Evolutionary conservation across 2,329 filamentous ascomycete species (phyloP).

Genomic region (Pyrenochaeta sp.): DNA sequence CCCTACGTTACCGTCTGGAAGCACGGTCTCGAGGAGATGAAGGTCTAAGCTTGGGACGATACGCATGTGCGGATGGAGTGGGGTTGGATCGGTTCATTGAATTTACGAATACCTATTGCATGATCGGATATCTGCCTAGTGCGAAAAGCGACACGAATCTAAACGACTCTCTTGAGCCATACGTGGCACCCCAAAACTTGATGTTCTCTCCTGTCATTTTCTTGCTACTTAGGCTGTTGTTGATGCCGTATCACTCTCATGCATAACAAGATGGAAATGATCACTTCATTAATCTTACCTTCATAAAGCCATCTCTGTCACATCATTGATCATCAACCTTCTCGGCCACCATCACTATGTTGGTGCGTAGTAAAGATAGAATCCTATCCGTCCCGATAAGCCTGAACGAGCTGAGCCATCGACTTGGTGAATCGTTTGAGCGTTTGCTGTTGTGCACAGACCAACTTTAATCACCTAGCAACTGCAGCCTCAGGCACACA

Average conservation of each 20-base stretch:
- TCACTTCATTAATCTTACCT: neutral
- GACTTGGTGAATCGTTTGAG: conserved; percentile 17
- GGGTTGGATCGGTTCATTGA: conserved; percentile 38
- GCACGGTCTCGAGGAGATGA: conserved; percentile 86
- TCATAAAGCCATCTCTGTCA: too few species aligned
- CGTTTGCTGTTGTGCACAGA: conserved; percentile 20
- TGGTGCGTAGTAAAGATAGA: neutral
- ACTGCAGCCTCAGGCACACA: conserved; percentile 35
- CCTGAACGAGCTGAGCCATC: neutral
- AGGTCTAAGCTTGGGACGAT: conserved; percentile 72
- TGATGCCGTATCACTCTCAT: neutral
- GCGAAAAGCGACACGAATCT: conserved; percentile 47
- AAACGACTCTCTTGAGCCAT: conserved; percentile 33
- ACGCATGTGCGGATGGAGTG: conserved; percentile 19
- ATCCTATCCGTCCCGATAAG: neutral
- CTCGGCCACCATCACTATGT: neutral
- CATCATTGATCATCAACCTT: neutral
- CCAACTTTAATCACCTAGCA: conserved; percentile 14
- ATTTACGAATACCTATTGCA: conserved; percentile 51
- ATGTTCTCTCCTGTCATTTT: neutral
- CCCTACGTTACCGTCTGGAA: conserved; percentile 94
- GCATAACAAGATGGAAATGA: neutral
- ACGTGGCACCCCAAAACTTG: conserved; percentile 12
- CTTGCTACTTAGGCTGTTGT: neutral
- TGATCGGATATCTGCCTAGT: conserved; percentile 46